A percentile compares a stretch with the other conserved stretches of the same genome.
phyloP scores from a whole-genome alignment of 352 stramenopile species.

The Blastocystis sp. region DNA sequence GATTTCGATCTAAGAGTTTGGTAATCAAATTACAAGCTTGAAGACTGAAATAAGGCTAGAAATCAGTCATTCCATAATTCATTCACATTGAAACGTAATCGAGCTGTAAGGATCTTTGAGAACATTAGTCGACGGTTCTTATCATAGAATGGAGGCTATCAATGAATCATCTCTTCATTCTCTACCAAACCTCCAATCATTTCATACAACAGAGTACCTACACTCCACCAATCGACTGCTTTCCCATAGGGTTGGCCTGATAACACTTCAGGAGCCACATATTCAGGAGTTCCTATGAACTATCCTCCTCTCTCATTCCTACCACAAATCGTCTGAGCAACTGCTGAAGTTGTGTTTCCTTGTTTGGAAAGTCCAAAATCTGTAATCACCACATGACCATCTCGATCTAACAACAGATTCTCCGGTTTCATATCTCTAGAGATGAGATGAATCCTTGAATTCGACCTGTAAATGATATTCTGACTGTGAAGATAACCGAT shows the following conservation, averaged over 20 bases:
- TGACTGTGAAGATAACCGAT: constrained; percentile 84
- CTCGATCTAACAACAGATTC: constrained; percentile 83
- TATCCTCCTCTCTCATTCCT: constrained; percentile 78
- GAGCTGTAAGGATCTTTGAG: constrained; percentile 75
- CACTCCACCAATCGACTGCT: constrained; percentile 80
- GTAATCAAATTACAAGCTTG: constrained; percentile 43
- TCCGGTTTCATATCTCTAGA: constrained; percentile 83
- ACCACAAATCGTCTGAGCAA: constrained; percentile 72
- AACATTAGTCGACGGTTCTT: constrained; percentile 87
- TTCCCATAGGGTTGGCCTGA: constrained; percentile 66
- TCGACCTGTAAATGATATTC: constrained; percentile 84
- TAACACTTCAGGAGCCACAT: constrained; percentile 81
- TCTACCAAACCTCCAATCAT: constrained; percentile 77
- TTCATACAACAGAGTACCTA: constrained; percentile 82
- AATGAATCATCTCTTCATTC: constrained; percentile 62
- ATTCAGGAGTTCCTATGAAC: constrained; percentile 77
- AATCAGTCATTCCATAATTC: background rate
- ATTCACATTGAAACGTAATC: constrained; percentile 6
- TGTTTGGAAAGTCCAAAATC: constrained; percentile 86
- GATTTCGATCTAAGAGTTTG: constrained; percentile 30
- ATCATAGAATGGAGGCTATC: constrained; percentile 84
- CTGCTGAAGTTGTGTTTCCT: constrained; percentile 76
- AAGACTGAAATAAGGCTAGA: background rate
- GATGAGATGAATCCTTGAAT: constrained; percentile 67
- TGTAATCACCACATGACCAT: constrained; percentile 80